Percentiles rank a stretch among this genome's conserved stretches.
These are phyloP conservation scores for Mycosarcoma mackinlayi DNA, from an alignment of 1,284 basidiomycete genomes.

Conservation along the genomic window DNA sequence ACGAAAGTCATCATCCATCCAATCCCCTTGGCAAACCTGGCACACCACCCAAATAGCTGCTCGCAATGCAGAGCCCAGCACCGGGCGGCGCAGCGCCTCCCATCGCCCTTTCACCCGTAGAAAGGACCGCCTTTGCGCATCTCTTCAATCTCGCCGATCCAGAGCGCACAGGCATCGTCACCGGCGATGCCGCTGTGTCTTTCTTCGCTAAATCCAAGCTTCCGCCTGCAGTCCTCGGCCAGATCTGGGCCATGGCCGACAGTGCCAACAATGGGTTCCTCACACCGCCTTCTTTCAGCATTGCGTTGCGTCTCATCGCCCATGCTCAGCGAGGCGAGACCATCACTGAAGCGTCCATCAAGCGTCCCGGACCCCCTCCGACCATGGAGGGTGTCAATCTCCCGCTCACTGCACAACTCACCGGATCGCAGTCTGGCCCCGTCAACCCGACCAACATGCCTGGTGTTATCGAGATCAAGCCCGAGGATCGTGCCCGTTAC, in stretches of 20 bases:
- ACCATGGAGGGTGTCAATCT: conserved; percentile 78
- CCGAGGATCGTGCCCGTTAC: conserved; percentile 66
- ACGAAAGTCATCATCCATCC: not conserved
- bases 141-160: conserved; percentile 65
- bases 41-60: not conserved
- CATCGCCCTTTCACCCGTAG: conserved; percentile 49
- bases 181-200: conserved; percentile 63
- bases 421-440: conserved; percentile 19
- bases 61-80: conserved; percentile 50
- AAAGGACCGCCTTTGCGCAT: conserved; percentile 62
- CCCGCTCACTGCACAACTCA: conserved; percentile 66
- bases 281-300: conserved; percentile 73
- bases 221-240: conserved; percentile 74
- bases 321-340: conserved; percentile 89
- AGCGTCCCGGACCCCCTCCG: conserved; percentile 78
- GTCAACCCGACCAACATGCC: conserved; percentile 27
- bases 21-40: too few species aligned
- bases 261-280: conserved; percentile 73
- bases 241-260: conserved; percentile 94
- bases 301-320: conserved; percentile 88
- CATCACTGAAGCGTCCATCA: conserved; percentile 70
- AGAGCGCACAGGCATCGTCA: conserved; percentile 59
- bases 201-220: conserved; percentile 66
- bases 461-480: conserved; percentile 56
- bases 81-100: conserved; percentile 27